phyloP scores from a whole-genome alignment of 768 basidiomycete genomes.

The Butyriboletus loyo region DNA sequence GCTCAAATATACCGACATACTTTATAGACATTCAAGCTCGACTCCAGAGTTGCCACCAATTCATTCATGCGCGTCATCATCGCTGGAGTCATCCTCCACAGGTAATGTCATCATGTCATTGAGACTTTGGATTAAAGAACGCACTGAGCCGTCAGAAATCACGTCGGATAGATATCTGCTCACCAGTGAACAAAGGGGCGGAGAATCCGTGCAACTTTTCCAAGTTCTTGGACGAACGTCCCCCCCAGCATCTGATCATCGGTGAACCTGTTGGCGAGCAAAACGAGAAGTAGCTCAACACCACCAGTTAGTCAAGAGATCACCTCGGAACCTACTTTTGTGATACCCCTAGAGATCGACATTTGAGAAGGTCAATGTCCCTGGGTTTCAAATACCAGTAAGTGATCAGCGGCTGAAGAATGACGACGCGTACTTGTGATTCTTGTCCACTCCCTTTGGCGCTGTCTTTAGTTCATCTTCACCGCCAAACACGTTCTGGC shows the following conservation, averaged over 20 bases:
- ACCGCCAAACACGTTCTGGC: constrained; percentile 78
- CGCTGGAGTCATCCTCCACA: constrained; percentile 21
- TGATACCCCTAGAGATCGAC: constrained; percentile 70
- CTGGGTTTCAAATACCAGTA: constrained; percentile 32
- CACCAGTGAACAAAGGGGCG: constrained; percentile 81
- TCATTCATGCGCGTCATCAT: constrained; percentile 9
- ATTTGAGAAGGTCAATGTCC: constrained; percentile 90
- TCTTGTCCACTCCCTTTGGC: constrained; percentile 86
- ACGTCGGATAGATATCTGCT: constrained; percentile 16
- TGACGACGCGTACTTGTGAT: constrained; percentile 56
- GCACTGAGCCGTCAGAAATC: neutral
- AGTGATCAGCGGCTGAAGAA: neutral
- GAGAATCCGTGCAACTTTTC: constrained; percentile 51
- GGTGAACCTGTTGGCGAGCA: constrained; percentile 48
- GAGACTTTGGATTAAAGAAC: constrained; percentile 40
- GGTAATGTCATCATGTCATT: constrained; percentile 70
- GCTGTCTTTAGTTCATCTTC: constrained; percentile 90
- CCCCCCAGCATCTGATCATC: constrained; percentile 70
- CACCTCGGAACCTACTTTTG: constrained; percentile 44
- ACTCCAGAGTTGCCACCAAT: neutral
- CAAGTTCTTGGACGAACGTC: constrained; percentile 62
- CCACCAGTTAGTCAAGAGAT: neutral
- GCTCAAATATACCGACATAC: neutral
- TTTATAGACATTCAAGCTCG: constrained; percentile 1
- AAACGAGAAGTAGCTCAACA: constrained; percentile 15